Conservation (phyloP, 192 early-diverging fungal species). For the Gigaspora rosea region DNA sequence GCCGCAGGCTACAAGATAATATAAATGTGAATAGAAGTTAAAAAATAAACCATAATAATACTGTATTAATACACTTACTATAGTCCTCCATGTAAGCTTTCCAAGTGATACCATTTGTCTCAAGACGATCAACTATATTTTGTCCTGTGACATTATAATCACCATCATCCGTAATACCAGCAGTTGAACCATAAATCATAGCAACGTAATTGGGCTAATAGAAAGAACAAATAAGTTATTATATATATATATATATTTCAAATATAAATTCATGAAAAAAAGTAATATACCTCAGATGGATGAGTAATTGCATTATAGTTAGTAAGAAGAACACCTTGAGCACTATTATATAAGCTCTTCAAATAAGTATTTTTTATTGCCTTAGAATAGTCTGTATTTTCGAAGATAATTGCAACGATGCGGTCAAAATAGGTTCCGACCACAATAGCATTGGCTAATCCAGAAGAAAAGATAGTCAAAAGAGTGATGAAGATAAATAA, state of each 20-base stretch:
- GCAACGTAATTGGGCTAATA: slow-evolving; percentile 21
- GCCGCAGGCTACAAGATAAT: too few species aligned
- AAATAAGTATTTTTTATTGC: neutral
- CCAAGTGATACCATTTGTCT: too few species aligned
- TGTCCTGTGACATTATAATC: slow-evolving; percentile 35
- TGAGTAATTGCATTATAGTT: slow-evolving; percentile 20
- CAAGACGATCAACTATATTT: slow-evolving; percentile 26
- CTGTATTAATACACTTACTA: too few species aligned
- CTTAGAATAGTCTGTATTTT: slow-evolving; percentile 16
- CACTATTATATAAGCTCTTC: neutral
- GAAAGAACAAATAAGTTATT: too few species aligned
- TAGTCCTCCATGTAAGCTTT: too few species aligned
- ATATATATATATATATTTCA: too few species aligned
- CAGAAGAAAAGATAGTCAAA: neutral
- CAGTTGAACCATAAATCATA: slow-evolving; percentile 25
- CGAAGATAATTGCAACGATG: slow-evolving; percentile 20
- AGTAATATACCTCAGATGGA: neutral
- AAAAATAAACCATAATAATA: too few species aligned
- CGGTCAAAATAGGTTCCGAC: slow-evolving; percentile 29
- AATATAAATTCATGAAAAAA: too few species aligned
- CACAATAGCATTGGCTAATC: neutral
- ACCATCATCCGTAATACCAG: slow-evolving; percentile 34
- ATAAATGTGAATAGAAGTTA: too few species aligned
- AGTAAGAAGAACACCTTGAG: neutral
- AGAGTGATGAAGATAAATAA: neutral